Conservation (phyloP, 768 basidiomycete species). For the Cystoderma amianthinum region DNA sequence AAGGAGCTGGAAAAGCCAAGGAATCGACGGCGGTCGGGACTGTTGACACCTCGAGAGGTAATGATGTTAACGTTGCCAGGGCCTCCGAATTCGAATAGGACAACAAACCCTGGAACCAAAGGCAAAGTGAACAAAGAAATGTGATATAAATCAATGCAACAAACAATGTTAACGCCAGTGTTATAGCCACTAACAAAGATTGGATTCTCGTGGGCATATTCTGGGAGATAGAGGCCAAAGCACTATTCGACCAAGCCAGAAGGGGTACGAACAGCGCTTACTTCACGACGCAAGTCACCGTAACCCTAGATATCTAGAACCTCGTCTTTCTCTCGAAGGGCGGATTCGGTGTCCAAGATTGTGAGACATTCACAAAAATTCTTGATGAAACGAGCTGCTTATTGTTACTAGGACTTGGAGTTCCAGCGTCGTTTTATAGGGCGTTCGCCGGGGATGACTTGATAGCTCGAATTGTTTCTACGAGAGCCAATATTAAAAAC, state of each 20-base stretch:
- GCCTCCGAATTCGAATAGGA: conserved; percentile 62
- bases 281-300: conserved; percentile 55
- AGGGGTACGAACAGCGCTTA: conserved; percentile 59
- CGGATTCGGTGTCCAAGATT: conserved; percentile 56
- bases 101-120: conserved; percentile 47
- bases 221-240: conserved; percentile 55
- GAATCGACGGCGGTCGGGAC: conserved; percentile 57
- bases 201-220: conserved; percentile 52
- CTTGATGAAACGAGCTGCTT: conserved; percentile 39
- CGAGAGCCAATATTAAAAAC: too few species aligned
- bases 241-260: conserved; percentile 58
- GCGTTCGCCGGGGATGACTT: too few species aligned
- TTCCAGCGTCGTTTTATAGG: too few species aligned
- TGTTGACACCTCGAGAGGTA: conserved; percentile 39
- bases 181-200: conserved; percentile 46
- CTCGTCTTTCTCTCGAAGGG: conserved; percentile 47
- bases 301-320: conserved; percentile 50
- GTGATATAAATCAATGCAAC: conserved; percentile 59
- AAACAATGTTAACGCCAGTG: conserved; percentile 58
- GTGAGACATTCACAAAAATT: conserved; percentile 52
- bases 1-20: conserved; percentile 44
- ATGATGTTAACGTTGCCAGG: conserved; percentile 67
- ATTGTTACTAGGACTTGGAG: too few species aligned
- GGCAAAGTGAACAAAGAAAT: conserved; percentile 4
- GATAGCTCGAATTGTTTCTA: too few species aligned